Evolutionary conservation across 805 yeast genomes (phyloP).

Genomic region (Candida nanaspora): DNA sequence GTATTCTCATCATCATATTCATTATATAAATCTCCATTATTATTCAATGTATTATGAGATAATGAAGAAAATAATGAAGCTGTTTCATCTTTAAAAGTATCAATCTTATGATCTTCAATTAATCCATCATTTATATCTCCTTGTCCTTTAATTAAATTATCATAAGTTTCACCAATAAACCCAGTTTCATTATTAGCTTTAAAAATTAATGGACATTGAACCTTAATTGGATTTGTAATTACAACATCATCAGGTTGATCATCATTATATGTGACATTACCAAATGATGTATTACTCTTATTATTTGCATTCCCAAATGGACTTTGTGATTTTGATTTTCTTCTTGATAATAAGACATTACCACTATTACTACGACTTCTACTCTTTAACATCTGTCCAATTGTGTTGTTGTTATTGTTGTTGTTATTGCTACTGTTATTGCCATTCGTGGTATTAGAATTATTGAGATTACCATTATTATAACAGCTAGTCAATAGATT

Average conservation of each 20-base stretch:
- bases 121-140: conserved; percentile 16
- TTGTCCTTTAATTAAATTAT: conserved; percentile 15
- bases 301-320: conserved; percentile 1
- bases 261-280: background rate
- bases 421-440: conserved; percentile 1
- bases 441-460: too few species aligned
- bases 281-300: background rate
- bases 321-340: conserved; percentile 10
- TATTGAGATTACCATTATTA: conserved; percentile 20
- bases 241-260: conserved; percentile 16
- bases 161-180: conserved; percentile 18
- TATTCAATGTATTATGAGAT: conserved; percentile 13
- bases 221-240: conserved; percentile 29
- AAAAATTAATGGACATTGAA: conserved; percentile 28
- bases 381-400: background rate
- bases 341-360: conserved; percentile 5
- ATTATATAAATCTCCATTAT: conserved; percentile 6
- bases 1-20: conserved; percentile 7
- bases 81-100: conserved; percentile 11
- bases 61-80: conserved; percentile 20
- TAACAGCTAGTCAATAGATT: conserved; percentile 55
- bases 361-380: conserved; percentile 16
- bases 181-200: conserved; percentile 24
- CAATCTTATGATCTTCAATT: conserved; percentile 10
- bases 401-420: background rate